Percentiles rank a stretch among this genome's conserved stretches.
These are phyloP conservation scores for Pseudophaeomoniella oleicola DNA, from an alignment of 2,329 filamentous ascomycete genomes.

Conservation along the genomic window DNA sequence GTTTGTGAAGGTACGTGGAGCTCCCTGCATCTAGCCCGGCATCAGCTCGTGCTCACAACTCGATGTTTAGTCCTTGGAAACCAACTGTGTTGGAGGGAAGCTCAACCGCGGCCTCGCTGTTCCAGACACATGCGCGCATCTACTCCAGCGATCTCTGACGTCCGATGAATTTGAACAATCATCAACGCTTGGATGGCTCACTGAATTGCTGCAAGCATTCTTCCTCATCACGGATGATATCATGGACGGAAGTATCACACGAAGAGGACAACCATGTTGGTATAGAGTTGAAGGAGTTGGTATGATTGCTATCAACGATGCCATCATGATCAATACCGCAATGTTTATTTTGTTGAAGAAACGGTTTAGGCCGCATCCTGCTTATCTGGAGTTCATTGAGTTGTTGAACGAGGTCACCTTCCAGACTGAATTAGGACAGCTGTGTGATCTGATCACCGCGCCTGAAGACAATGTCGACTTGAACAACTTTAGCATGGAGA, in stretches of 20 bases:
- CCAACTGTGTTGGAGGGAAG: conserved; percentile 87
- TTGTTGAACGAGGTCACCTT: conserved; percentile 89
- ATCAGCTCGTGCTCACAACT: conserved; percentile 2
- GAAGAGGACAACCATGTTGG: conserved; percentile 91
- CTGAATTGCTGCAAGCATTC: conserved; percentile 95
- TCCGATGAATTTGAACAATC: conserved; percentile 79
- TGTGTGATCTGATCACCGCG: conserved; percentile 87
- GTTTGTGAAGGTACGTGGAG: conserved; percentile 61
- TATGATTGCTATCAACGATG: conserved; percentile 96
- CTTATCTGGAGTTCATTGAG: conserved; percentile 84
- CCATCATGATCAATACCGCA: conserved; percentile 81
- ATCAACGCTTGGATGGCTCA: conserved; percentile 88
- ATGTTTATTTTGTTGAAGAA: conserved; percentile 92
- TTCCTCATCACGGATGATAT: conserved; percentile 98
- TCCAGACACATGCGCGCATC: conserved; percentile 72
- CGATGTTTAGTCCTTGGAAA: conserved; percentile 54
- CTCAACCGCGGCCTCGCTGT: conserved; percentile 99
- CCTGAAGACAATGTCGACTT: conserved; percentile 89
- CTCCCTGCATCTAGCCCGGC: not conserved
- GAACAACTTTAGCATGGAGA: conserved; percentile 86
- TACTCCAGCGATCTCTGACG: conserved; percentile 56
- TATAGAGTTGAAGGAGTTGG: conserved; percentile 81
- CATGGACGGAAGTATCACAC: conserved; percentile 92
- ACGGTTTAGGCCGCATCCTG: conserved; percentile 74
- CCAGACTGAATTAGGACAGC: conserved; percentile 91